Percentiles rank a stretch among this genome's conserved stretches.
Evolutionary conservation across 1,284 basidiomycete species (phyloP).

Genomic region (Sporisorium scitamineum): DNA sequence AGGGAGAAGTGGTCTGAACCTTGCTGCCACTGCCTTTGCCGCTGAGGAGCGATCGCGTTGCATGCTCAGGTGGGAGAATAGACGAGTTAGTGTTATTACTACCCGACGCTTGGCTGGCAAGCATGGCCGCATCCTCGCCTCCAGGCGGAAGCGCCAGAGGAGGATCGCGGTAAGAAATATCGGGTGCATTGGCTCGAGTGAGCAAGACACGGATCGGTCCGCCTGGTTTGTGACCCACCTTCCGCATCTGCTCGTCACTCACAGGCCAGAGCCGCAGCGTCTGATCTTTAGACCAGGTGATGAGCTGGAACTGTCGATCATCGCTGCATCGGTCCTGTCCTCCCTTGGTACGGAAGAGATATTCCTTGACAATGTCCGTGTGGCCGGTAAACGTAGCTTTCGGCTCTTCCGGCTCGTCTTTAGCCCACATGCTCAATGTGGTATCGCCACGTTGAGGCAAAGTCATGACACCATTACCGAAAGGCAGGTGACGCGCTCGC

Average conservation of each 20-base stretch:
- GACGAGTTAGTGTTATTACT: constrained; percentile 47
- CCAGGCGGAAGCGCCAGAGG: constrained; percentile 18
- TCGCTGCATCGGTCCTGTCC: constrained; percentile 68
- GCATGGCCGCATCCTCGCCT: constrained; percentile 28
- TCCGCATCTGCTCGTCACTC: constrained; percentile 74
- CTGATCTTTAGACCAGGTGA: constrained; percentile 97
- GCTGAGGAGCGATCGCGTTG: constrained; percentile 49
- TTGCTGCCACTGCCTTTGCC: constrained; percentile 51
- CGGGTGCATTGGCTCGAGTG: constrained; percentile 70
- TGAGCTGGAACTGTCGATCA: constrained; percentile 72
- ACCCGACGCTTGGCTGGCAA: constrained; percentile 33
- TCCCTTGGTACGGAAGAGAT: constrained; percentile 86
- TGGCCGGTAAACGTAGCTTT: constrained; percentile 88
- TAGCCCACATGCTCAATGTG: constrained; percentile 84
- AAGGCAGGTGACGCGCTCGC: constrained; percentile 91
- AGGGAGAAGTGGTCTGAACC: constrained; percentile 42
- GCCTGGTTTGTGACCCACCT: constrained; percentile 72
- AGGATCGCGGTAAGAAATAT: constrained; percentile 59
- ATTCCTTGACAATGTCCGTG: constrained; percentile 94
- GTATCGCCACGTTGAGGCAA: constrained; percentile 90
- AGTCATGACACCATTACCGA: constrained; percentile 88
- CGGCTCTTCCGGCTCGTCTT: constrained; percentile 72
- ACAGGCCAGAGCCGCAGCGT: constrained; percentile 93
- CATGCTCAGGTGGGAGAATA: constrained; percentile 49
- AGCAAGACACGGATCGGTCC: constrained; percentile 72